Percentiles rank a stretch among this genome's conserved stretches.
These are phyloP conservation scores for Amanita brunnescens DNA, from an alignment of 768 basidiomycete genomes.

Conservation along the genomic window DNA sequence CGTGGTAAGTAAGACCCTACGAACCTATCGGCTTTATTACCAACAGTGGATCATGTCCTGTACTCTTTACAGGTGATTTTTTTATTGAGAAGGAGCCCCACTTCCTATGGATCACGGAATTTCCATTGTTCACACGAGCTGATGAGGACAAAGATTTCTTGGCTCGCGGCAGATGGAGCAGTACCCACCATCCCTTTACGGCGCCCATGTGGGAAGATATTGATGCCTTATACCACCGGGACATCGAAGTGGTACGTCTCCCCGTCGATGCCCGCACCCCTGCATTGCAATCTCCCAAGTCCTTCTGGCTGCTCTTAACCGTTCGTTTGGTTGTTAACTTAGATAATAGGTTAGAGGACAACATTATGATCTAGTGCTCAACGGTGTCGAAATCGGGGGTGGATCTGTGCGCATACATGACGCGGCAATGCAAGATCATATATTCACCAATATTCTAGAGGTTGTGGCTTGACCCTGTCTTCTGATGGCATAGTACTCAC, in stretches of 20 bases:
- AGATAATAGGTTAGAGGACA: conserved; percentile 73
- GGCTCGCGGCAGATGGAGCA: conserved; percentile 84
- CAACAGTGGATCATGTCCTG: neutral
- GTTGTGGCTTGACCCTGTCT: conserved; percentile 29
- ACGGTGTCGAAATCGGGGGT: conserved; percentile 90
- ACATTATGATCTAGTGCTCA: conserved; percentile 92
- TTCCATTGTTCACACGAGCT: conserved; percentile 81
- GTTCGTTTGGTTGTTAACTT: conserved; percentile 7
- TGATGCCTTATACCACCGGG: conserved; percentile 61
- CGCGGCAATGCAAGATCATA: conserved; percentile 75
- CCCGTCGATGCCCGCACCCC: neutral
- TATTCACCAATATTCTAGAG: conserved; percentile 71
- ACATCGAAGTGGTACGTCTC: conserved; percentile 43
- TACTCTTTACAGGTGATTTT: conserved; percentile 41
- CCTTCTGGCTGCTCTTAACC: conserved; percentile 4
- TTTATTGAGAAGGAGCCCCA: conserved; percentile 51
- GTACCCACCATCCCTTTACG: conserved; percentile 93
- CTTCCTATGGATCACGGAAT: conserved; percentile 95
- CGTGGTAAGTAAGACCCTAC: conserved; percentile 42
- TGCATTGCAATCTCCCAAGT: neutral
- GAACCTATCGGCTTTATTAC: conserved; percentile 3
- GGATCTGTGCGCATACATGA: conserved; percentile 93
- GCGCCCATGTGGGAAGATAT: conserved; percentile 92
- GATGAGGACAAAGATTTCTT: conserved; percentile 85
- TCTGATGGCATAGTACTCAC: neutral